Conservation (phyloP, 345 rosid species). For the Clausena lansium region DNA sequence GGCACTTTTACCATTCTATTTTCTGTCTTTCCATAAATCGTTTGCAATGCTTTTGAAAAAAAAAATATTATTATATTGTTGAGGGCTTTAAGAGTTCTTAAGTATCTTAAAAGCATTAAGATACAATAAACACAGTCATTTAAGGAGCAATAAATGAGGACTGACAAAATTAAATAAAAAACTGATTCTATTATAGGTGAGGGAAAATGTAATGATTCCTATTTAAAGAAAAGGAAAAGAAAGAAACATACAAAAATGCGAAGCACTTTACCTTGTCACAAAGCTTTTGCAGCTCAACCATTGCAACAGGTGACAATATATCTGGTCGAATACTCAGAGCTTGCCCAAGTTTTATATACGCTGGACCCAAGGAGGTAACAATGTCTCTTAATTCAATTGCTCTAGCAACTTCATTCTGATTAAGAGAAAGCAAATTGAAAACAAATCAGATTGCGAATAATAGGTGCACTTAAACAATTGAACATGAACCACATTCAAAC, state of each 20-base stretch:
- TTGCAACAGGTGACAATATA: slow-evolving; percentile 87
- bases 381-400: slow-evolving; percentile 97
- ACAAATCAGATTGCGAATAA: slow-evolving; percentile 7
- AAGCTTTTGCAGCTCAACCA: slow-evolving; percentile 94
- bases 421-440: background rate
- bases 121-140: background rate
- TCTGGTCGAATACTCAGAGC: slow-evolving; percentile 98
- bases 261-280: slow-evolving; percentile 79
- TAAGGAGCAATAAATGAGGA: background rate
- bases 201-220: background rate
- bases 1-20: background rate
- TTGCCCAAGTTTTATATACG: slow-evolving; percentile 96
- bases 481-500: background rate
- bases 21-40: background rate
- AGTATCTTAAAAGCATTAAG: background rate
- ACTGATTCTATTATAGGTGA: background rate
- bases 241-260: background rate
- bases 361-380: slow-evolving; percentile 98
- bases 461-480: background rate
- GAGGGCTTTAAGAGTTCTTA: background rate
- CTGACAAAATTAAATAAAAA: background rate
- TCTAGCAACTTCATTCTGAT: slow-evolving; percentile 93
- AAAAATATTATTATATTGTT: background rate
- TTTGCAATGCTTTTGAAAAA: background rate
- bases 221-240: background rate